phyloP scores from a whole-genome alignment of 441 rosid genomes.

The Euphorbia neoarborescens region DNA sequence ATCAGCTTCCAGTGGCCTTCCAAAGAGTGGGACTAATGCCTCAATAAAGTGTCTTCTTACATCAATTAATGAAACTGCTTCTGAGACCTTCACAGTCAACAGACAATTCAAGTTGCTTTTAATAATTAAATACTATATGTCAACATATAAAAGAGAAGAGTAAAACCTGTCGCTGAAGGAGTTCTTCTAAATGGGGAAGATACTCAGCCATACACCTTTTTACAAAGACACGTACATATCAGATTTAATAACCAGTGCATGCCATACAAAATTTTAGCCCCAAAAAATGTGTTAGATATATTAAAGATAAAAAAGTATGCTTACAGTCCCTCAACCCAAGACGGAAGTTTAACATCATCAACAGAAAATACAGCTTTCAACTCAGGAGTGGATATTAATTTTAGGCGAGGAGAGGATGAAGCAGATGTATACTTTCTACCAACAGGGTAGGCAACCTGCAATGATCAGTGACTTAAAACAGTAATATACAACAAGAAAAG shows the following conservation, averaged over 20 bases:
- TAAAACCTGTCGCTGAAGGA: constrained; percentile 67
- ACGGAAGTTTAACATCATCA: constrained; percentile 86
- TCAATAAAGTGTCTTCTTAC: constrained; percentile 66
- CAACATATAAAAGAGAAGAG: constrained; percentile 18
- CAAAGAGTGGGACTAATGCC: constrained; percentile 56
- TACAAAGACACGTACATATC: constrained; percentile 18
- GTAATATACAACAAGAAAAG: not conserved
- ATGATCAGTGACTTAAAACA: constrained; percentile 16
- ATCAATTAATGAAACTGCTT: constrained; percentile 64
- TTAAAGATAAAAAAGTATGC: constrained; percentile 22
- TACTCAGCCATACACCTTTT: constrained; percentile 96
- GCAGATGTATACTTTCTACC: constrained; percentile 57
- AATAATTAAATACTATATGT: constrained; percentile 11
- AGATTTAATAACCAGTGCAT: constrained; percentile 13
- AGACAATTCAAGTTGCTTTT: constrained; percentile 1
- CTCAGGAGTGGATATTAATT: constrained; percentile 58
- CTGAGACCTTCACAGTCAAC: constrained; percentile 39
- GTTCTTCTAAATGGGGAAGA: constrained; percentile 90
- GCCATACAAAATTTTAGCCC: not conserved
- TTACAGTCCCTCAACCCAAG: constrained; percentile 90
- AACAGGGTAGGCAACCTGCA: constrained; percentile 70
- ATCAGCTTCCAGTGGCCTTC: constrained; percentile 89
- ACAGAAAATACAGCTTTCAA: constrained; percentile 56
- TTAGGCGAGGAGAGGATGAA: constrained; percentile 81
- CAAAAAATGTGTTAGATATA: too few species aligned